Percentiles rank a stretch among this genome's conserved stretches.
phyloP scores from a whole-genome alignment of 2,329 filamentous ascomycete genomes.

The Aureobasidium pullulans region DNA sequence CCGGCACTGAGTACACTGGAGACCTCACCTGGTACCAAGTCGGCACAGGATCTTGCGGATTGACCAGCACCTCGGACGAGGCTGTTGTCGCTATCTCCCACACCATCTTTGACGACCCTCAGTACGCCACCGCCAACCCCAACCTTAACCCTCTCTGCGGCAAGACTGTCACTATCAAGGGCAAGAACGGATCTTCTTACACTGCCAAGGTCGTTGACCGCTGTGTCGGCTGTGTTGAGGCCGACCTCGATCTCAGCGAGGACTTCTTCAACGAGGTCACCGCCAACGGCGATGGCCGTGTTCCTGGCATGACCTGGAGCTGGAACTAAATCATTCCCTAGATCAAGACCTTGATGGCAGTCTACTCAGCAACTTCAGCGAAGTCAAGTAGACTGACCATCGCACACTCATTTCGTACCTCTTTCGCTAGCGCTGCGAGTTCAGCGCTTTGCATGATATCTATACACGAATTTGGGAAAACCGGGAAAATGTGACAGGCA shows the following conservation, averaged over 20 bases:
- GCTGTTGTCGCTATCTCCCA: too few relatives aligned
- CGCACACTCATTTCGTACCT: slow-evolving; percentile 13
- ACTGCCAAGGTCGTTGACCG: slow-evolving; percentile 62
- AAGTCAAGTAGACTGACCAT: slow-evolving; percentile 8
- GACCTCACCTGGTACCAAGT: slow-evolving; percentile 76
- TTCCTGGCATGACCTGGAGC: slow-evolving; percentile 36
- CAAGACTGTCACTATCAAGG: slow-evolving; percentile 55
- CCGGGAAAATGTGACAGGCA: slow-evolving; percentile 10
- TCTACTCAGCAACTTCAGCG: slow-evolving; percentile 5
- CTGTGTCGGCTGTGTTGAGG: slow-evolving; percentile 58
- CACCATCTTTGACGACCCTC: too few relatives aligned
- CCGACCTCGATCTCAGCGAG: slow-evolving; percentile 57
- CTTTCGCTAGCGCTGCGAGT: slow-evolving; percentile 13
- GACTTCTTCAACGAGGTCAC: slow-evolving; percentile 34
- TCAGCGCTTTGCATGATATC: slow-evolving; percentile 12
- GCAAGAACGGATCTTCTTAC: slow-evolving; percentile 49
- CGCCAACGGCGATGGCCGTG: slow-evolving; percentile 30
- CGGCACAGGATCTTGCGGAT: too few relatives aligned
- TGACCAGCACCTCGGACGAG: too few relatives aligned
- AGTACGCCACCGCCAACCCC: too few relatives aligned
- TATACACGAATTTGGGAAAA: slow-evolving; percentile 5
- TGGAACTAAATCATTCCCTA: slow-evolving; percentile 24
- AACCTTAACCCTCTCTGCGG: slow-evolving; percentile 67
- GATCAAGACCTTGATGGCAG: background rate
- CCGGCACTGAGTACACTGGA: slow-evolving; percentile 42